Percentiles rank a stretch among this genome's conserved stretches.
Evolutionary conservation across 2,329 filamentous ascomycete species (phyloP).

Genomic region (Trichocomaceae sp.): DNA sequence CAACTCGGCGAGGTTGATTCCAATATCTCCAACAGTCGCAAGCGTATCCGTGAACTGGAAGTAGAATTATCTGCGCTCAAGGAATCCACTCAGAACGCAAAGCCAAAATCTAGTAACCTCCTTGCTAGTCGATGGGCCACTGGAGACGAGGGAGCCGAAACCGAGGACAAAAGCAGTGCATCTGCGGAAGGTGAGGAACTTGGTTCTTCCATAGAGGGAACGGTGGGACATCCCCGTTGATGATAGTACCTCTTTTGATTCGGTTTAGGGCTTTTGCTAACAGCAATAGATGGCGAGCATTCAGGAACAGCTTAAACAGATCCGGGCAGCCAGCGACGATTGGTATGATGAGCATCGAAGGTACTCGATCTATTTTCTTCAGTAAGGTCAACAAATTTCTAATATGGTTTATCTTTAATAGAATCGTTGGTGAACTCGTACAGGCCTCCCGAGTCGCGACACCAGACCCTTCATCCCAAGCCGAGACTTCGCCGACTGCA

Average conservation of each 20-base stretch:
- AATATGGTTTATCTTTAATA: constrained; percentile 16
- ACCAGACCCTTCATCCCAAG: constrained; percentile 26
- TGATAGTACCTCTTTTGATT: constrained; percentile 16
- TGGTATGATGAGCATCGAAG: constrained; percentile 39
- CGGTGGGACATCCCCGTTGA: constrained; percentile 41
- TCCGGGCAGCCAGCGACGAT: constrained; percentile 40
- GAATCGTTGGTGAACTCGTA: constrained; percentile 35
- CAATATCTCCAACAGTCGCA: constrained; percentile 29
- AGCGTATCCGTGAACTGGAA: constrained; percentile 34
- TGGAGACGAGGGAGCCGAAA: constrained; percentile 22
- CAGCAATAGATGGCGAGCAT: constrained; percentile 41
- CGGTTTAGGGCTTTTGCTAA: constrained; percentile 20
- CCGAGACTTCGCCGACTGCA: constrained; percentile 16
- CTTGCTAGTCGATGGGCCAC: constrained; percentile 39
- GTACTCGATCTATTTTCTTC: constrained; percentile 21
- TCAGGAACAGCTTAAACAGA: constrained; percentile 41
- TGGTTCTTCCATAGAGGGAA: constrained; percentile 43
- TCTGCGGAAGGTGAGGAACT: constrained; percentile 42
- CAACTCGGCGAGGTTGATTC: constrained; percentile 35
- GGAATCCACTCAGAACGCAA: constrained; percentile 23
- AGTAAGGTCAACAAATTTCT: constrained; percentile 3
- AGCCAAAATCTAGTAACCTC: constrained; percentile 25
- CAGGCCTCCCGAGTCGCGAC: constrained; percentile 28
- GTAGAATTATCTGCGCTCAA: constrained; percentile 33
- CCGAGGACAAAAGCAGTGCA: constrained; percentile 29